Base-by-base conservation (phyloP, 768 basidiomycete genomes). In the Paxillus rubicundulus region DNA sequence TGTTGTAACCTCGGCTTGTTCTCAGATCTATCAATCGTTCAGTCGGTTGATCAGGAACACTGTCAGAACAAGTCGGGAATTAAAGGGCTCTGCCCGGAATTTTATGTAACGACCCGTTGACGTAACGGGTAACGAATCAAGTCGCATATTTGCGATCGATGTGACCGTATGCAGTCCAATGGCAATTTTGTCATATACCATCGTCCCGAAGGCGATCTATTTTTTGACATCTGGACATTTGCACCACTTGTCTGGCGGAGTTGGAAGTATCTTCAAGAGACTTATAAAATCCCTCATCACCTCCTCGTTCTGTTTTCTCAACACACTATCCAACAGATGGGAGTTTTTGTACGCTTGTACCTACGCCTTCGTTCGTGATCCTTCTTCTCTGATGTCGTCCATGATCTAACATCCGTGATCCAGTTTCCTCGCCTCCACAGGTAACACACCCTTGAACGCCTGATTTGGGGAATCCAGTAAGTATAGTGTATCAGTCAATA, bases 311-410 rank as follows among this genome's bases (percentile, higher is more conserved):
- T 30, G 30, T 21, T 51, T 45, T 56, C 49, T 52, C 66, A 64
- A 58, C 51, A 50, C 57, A 34, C 50, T 63, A 58, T 64, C 66
- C 66, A 68, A 66, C 66, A 68, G 64, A 67, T 67, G 66, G 66
- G 66, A 67, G 50, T 58, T 60, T 66, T 64, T 53, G 64, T 54
- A 44, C 66, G 61, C 61, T 49, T 57, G 20, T 66, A 68, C 60
- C 52, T 55, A 53, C 61, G 60, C 38, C 64, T 64, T 55, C 55
- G 66, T 67, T 49, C 53, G 66, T 68, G 10, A 6, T 10, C 43
- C 38, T 43, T 36, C 42, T 45, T 12, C 8, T 17, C 18, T 24
- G 28, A 43, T 52, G 39, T 28, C 10, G 24, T 44, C 27, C 34
- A 1, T 30, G 7, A 3, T 46, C 61, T 64, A 13, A 67, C 54